These are phyloP conservation scores for Pseudogymnoascus sp. DNA, from an alignment of 2,329 filamentous ascomycete genomes.

Conservation along the genomic window DNA sequence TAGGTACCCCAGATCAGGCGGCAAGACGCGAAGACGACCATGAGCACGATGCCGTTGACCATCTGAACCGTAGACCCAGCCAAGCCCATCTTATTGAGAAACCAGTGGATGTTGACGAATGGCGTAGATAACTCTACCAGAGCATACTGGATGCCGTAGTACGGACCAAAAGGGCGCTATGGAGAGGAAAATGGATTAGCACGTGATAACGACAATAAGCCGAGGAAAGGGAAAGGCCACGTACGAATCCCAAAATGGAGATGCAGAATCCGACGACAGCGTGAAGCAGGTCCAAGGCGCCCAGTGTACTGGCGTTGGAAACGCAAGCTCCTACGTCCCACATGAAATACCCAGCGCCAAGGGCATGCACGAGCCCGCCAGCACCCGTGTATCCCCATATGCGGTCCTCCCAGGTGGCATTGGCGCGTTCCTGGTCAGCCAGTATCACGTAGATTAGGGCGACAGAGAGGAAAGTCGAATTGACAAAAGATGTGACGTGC, in stretches of 20 bases:
- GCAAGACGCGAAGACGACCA: constrained; percentile 65
- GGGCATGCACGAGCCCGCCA: constrained; percentile 61
- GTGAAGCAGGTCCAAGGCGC: constrained; percentile 65
- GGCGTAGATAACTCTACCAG: constrained; percentile 78
- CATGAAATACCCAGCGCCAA: constrained; percentile 71
- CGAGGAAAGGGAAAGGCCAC: constrained; percentile 28
- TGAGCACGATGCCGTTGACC: constrained; percentile 66
- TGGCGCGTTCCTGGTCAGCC: constrained; percentile 54
- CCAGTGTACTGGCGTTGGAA: constrained; percentile 61
- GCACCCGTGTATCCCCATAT: constrained; percentile 73
- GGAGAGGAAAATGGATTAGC: constrained; percentile 11
- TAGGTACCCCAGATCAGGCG: constrained; percentile 72
- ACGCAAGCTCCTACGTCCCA: constrained; percentile 67
- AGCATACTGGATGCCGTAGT: constrained; percentile 70
- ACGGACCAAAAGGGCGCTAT: constrained; percentile 74
- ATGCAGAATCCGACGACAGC: constrained; percentile 43
- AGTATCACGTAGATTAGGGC: constrained; percentile 65
- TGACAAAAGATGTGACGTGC: constrained; percentile 70
- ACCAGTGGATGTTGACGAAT: constrained; percentile 83
- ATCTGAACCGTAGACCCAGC: constrained; percentile 66
- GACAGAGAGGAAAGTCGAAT: constrained; percentile 60
- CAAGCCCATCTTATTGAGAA: constrained; percentile 74
- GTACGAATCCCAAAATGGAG: constrained; percentile 71
- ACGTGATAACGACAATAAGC: neutral
- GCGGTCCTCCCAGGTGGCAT: constrained; percentile 57